A percentile compares a stretch with the other conserved stretches of the same genome.
Evolutionary conservation across 768 basidiomycete genomes (phyloP).

Genomic region (Suillus occidentalis): DNA sequence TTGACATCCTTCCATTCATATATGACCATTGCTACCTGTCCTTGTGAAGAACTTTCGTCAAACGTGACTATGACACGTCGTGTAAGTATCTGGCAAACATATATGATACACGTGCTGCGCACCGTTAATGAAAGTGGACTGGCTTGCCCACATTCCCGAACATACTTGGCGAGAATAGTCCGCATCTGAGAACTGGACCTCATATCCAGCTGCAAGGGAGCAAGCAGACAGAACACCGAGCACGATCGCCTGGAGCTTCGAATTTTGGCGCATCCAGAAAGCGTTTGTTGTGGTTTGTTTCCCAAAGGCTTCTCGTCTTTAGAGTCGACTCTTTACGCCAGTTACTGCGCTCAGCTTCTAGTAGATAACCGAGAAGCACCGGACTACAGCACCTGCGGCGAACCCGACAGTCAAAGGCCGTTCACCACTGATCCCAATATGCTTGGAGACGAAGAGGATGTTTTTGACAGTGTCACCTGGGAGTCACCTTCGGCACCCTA

Average conservation of each 20-base stretch:
- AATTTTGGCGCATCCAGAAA: slow-evolving; percentile 28
- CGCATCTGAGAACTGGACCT: slow-evolving; percentile 67
- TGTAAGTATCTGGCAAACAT: slow-evolving; percentile 5
- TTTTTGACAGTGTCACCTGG: slow-evolving; percentile 92
- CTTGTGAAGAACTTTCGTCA: slow-evolving; percentile 62
- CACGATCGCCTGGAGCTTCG: slow-evolving; percentile 14
- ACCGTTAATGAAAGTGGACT: slow-evolving; percentile 84
- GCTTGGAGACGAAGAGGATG: slow-evolving; percentile 86
- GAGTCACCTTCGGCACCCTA: slow-evolving; percentile 70
- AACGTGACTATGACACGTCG: slow-evolving; percentile 62
- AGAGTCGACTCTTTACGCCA: slow-evolving; percentile 1
- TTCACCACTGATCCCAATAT: slow-evolving; percentile 37
- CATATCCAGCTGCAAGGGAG: slow-evolving; percentile 48
- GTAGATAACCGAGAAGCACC: neutral
- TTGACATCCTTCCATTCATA: slow-evolving; percentile 93
- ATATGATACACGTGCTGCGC: slow-evolving; percentile 18
- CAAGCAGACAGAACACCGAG: slow-evolving; percentile 32
- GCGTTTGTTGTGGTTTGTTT: slow-evolving; percentile 31
- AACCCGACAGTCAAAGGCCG: neutral
- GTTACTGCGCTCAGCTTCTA: neutral
- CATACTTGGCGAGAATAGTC: slow-evolving; percentile 90
- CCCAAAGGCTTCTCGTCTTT: slow-evolving; percentile 11
- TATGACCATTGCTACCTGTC: slow-evolving; percentile 90
- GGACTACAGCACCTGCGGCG: neutral
- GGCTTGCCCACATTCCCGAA: slow-evolving; percentile 90